Evolutionary conservation across 2,329 filamentous ascomycete genomes (phyloP), one percentile per base, ranked within the genome.

Genomic region (Cercospora sp.): DNA sequence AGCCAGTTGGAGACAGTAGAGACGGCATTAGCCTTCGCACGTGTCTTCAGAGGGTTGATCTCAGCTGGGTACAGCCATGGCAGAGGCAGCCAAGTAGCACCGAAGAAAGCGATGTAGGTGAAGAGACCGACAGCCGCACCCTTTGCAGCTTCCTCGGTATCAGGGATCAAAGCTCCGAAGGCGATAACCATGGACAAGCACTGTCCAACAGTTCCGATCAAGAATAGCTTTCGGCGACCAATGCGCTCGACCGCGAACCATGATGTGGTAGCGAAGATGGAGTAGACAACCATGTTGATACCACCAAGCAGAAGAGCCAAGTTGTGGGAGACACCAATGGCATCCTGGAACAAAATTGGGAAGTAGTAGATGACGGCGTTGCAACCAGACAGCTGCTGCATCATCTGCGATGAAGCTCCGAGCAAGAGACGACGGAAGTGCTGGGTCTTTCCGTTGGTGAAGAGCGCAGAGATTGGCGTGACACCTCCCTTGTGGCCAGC

Each of bases 101-200:
- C 89, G 70, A 91, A 91, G 68, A 88, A 89, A 3, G 88, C 87
- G 73, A 91, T 91, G 79, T 90, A 91, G 1, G 87, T 85, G 79
- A 91, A 91, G 9, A 91, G 69, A 66, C 88, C 89, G 4, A 90
- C 88, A n/a, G 85, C 83, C 1, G 84, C 83, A 30, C 82, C 82
- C 71, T 84, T 83, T 24, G 83, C 80, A 3, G 72, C 66, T 8
- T 65, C 72, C 2, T 74, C 32, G 1, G 73, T 77, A 37, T 72
- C 77, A 1, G 80, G 80, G 24, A 82, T 81, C 21, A 82, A 71
- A 69, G 79, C 79, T n/a, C 74, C 80, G 59, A 82, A 81, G 43
- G 77, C 76, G 9, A 83, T 73, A 6, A 82, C 81, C 84, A 88
- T 87, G 67, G 84, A 86, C 21, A 86, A 71, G 68, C 83, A 82